phyloP scores from a whole-genome alignment of 441 rosid genomes.

The Populus trichocarpa region DNA sequence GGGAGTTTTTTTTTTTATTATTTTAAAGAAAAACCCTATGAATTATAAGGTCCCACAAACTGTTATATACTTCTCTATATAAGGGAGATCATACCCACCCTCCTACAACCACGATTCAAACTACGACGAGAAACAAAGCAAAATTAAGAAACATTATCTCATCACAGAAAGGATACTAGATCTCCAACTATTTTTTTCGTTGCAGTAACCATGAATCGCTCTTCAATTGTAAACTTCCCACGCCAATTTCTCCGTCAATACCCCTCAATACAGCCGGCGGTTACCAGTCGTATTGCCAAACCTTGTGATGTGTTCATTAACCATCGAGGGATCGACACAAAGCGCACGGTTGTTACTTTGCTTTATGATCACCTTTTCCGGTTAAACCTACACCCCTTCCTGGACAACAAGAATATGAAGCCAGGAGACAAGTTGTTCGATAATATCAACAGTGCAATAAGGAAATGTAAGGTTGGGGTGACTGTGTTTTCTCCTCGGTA shows the following conservation, averaged over 20 bases:
- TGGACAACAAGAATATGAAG: constrained; percentile 72
- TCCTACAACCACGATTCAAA: background rate
- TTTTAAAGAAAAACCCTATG: too few species aligned
- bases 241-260: constrained; percentile 7
- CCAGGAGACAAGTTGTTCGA: constrained; percentile 72
- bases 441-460: constrained; percentile 45
- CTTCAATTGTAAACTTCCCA: constrained; percentile 4
- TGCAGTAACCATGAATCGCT: constrained; percentile 10
- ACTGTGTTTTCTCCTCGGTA: constrained; percentile 67
- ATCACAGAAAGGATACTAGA: background rate
- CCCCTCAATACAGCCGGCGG: constrained; percentile 2
- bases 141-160: background rate
- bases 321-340: constrained; percentile 76
- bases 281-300: constrained; percentile 3
- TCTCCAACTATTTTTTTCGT: background rate
- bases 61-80: background rate
- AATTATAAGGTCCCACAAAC: background rate
- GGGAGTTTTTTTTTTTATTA: too few species aligned
- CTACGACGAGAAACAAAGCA: background rate
- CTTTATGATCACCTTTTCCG: constrained; percentile 55
- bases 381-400: constrained; percentile 48
- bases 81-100: background rate
- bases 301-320: constrained; percentile 69
- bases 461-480: constrained; percentile 52
- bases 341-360: constrained; percentile 52